Conservation (phyloP, 2,329 filamentous ascomycete genomes). For the Aspergillus costaricaensis region DNA sequence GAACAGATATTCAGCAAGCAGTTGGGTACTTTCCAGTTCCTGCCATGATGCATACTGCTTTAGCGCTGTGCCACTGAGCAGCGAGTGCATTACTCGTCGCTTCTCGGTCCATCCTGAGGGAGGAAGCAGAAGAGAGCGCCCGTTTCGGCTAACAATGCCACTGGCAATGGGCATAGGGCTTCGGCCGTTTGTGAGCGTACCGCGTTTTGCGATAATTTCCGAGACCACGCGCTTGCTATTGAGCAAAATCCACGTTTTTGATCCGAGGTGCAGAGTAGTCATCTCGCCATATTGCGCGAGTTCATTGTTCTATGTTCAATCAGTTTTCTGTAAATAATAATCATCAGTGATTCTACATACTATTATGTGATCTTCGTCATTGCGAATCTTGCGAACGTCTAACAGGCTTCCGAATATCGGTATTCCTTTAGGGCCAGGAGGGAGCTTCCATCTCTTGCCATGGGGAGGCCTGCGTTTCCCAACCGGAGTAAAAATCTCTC, state of each 20-base stretch:
- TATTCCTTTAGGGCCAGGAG: constrained; percentile 26
- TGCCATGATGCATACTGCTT: constrained; percentile 38
- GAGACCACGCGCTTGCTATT: constrained; percentile 44
- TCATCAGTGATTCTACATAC: background rate
- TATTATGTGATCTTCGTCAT: background rate
- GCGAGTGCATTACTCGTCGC: constrained; percentile 43
- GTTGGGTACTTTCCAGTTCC: constrained; percentile 40
- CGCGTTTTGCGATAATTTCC: constrained; percentile 43
- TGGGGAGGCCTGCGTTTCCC: constrained; percentile 16
- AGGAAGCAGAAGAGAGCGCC: constrained; percentile 38
- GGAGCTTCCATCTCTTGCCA: constrained; percentile 23
- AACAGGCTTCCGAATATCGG: constrained; percentile 26
- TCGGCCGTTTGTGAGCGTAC: constrained; percentile 37
- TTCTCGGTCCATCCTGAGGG: constrained; percentile 39
- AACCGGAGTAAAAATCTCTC: constrained; percentile 16
- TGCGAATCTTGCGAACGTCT: no score
- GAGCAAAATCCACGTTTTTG: constrained; percentile 48
- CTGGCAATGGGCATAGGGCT: constrained; percentile 39
- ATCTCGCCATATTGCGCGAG: constrained; percentile 33
- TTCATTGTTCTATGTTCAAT: constrained; percentile 5
- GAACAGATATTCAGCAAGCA: constrained; percentile 39
- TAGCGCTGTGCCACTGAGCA: constrained; percentile 39
- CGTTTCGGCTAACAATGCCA: constrained; percentile 38
- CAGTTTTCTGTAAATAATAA: no score
- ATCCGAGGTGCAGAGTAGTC: constrained; percentile 34